These are phyloP conservation scores for Chenopodium berlandieri DNA, from an alignment of 148 eudicot species.

Conservation along the genomic window DNA sequence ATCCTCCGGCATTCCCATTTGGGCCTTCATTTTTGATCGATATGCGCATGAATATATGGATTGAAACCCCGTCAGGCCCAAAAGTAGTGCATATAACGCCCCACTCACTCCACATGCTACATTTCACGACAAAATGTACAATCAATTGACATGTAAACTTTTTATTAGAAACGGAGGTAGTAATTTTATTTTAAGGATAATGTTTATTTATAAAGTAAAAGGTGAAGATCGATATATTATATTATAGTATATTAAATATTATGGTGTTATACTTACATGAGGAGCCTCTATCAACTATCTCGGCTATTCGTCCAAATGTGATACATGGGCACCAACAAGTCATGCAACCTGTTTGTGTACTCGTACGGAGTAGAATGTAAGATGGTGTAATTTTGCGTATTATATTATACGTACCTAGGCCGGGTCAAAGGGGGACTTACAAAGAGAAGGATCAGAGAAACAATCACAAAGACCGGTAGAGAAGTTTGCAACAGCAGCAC, in stretches of 20 bases:
- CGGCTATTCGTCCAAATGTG: conserved; percentile 50
- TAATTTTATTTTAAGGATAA: too few relatives aligned
- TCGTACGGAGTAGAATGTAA: too few relatives aligned
- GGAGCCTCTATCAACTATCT: conserved; percentile 42
- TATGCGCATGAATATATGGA: conserved; percentile 34
- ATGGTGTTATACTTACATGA: conserved; percentile 31
- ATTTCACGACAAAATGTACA: background rate
- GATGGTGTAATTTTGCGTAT: too few relatives aligned
- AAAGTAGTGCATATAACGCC: conserved; percentile 25
- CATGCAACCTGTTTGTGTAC: conserved; percentile 40
- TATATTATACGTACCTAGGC: too few relatives aligned
- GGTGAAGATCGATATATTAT: too few relatives aligned
- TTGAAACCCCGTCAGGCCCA: conserved; percentile 21
- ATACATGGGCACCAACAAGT: conserved; percentile 59
- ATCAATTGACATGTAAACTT: too few relatives aligned
- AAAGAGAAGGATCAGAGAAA: conserved; percentile 22
- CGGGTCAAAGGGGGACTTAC: conserved; percentile 6
- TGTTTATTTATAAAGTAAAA: too few relatives aligned
- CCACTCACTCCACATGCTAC: conserved; percentile 41
- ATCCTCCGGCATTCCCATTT: conserved; percentile 31
- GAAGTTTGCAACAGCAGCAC: background rate
- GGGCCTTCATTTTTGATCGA: conserved; percentile 37
- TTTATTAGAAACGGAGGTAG: too few relatives aligned
- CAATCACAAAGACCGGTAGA: conserved; percentile 36
- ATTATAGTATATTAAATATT: too few relatives aligned